A percentile compares a stretch with the other conserved stretches of the same genome.
phyloP scores from a whole-genome alignment of 345 rosid species.

The Hypericum perforatum region DNA sequence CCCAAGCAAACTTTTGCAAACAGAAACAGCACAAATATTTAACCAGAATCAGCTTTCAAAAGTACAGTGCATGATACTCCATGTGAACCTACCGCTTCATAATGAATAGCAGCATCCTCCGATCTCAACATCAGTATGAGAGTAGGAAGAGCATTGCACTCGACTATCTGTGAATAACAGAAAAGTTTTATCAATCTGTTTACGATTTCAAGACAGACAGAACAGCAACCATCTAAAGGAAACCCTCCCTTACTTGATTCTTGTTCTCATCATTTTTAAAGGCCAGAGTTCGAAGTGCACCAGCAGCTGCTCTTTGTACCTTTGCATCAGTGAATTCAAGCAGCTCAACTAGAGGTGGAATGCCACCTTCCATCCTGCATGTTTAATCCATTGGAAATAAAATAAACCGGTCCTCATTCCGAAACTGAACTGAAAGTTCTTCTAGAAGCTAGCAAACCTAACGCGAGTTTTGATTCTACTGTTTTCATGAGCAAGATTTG shows the following conservation, averaged over 20 bases:
- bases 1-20: no score
- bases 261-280: constrained; percentile 68
- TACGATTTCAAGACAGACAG: background rate
- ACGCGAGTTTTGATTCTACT: constrained; percentile 44
- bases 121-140: constrained; percentile 93
- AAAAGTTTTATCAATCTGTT: constrained; percentile 5
- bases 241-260: constrained; percentile 34
- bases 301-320: constrained; percentile 83
- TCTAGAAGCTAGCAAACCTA: constrained; percentile 30
- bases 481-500: constrained; percentile 70
- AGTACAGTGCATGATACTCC: background rate
- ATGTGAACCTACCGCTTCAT: constrained; percentile 75
- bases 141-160: constrained; percentile 83
- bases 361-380: constrained; percentile 54
- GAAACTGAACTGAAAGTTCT: background rate
- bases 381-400: background rate
- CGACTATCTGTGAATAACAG: constrained; percentile 67
- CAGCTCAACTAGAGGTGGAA: constrained; percentile 64
- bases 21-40: background rate
- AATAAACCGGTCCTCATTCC: background rate
- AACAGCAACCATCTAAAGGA: background rate
- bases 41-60: no score
- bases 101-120: constrained; percentile 96
- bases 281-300: constrained; percentile 60
- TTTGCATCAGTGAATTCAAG: constrained; percentile 39